Base-by-base conservation (phyloP, 1,284 basidiomycete genomes). In the Rhodotorula sp. region DNA sequence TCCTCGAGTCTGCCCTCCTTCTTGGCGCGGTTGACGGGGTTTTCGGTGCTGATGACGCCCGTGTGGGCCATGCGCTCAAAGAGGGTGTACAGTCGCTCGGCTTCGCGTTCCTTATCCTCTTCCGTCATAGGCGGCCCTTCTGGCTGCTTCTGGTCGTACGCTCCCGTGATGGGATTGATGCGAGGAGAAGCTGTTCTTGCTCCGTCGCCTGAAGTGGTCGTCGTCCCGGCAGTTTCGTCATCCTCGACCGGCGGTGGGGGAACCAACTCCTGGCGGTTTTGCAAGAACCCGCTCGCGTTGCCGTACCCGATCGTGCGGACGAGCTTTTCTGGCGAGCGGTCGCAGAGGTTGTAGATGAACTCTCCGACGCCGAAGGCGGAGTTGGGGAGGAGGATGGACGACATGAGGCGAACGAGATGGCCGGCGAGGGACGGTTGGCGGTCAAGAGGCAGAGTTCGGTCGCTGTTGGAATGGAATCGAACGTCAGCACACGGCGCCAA, bases 81-180 rank as follows among this genome's bases (percentile, higher is more conserved):
- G 26, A 97, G 84, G 34, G 90, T 88, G 79, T 96, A 92, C 58
- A 97, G 83, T 79, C 89, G 89, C 83, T 96, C 93, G 59, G 93
- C 90, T 83, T 97, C 94, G 21, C 84, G 84, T 79, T 95, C 91
- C 81, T 93, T 94, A 84, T 97, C 93, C 79, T 93, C 93, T 29
- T 93, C 89, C 0, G 91, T 89, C 92, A 97, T 93, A 10, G 77
- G 77, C 12, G 57, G 58, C 52, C 23, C 26, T n/a, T 54, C 52
- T 34, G 59, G 49, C 18, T 66, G n/a, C 14, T 82, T 81, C 6
- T 54, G 79, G 68, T 86, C 83, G 23, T 83, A 84, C 23, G 87
- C 87, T 26, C 90, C 91, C 1, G 91, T 93, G 78, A 93, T 92
- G 0, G 91, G 91, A 80, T 93, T 89, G 78, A 92, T 52, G 39